Evolutionary conservation across 2,329 filamentous ascomycete species (phyloP), one percentile per base, ranked within the genome.

Genomic region (Coniella lustricola): DNA sequence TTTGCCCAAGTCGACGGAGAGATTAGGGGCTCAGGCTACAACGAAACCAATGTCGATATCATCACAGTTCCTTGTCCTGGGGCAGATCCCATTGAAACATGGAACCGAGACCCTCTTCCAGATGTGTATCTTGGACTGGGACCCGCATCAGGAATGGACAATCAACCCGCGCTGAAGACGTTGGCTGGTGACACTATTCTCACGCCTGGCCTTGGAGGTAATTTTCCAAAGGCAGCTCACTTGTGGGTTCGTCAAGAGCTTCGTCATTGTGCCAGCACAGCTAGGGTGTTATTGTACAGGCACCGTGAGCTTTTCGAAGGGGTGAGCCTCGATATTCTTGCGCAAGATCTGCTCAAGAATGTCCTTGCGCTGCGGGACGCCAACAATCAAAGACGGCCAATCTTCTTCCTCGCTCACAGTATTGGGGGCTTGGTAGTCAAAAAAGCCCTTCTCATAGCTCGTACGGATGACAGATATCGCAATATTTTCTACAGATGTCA

Each of bases 381-480:
- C 5, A 36, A 62, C 42, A 36, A 62, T 42, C 58, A 60, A 17
- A 62, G 61, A 36, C 70, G 79, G 4, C 80, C 79, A 0, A 55
- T 83, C 2, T 70, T 83, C 51, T 81, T 83, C 57, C 68, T 83
- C 12, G 79, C 72, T 10, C 80, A 84, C 49, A 81, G 79, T 40
- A 68, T 82, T 5, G 80, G 80, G 1, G 80, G 80, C 0, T 58
- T 83, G 21, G 75, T 82, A 1, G 74, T 74, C 7, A 83, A 83
- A 64, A 65, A 72, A 56, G 76, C 75, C 2, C 57, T 83, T 36
- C 67, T 74, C 7, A 73, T 69, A 54, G 75, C 75, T 3, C 67
- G 62, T 33, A 58, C 65, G 16, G 61, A 62, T 21, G 51, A 63
- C 0, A 58, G 60, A 3, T 69, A 71, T 52, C 66, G 66, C 25